Evolutionary conservation across 345 rosid species (phyloP).

Genomic region (Eucalyptus guilfoylei): DNA sequence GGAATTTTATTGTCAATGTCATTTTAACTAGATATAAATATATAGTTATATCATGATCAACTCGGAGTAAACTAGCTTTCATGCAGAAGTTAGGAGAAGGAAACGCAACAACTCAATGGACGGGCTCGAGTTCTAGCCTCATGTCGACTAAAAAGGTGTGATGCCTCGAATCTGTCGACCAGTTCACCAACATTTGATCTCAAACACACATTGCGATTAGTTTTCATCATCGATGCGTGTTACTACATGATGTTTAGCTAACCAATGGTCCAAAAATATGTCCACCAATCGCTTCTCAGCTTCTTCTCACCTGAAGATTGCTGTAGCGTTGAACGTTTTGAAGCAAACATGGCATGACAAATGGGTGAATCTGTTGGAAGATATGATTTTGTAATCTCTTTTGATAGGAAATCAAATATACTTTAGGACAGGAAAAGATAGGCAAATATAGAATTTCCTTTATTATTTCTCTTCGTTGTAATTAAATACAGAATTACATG

Average conservation of each 20-base stretch:
- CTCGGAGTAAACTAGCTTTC: neutral
- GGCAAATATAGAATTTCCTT: too few species aligned
- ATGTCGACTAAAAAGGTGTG: neutral
- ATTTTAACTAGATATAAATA: neutral
- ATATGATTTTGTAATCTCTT: too few species aligned
- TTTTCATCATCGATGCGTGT: neutral
- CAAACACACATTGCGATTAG: neutral
- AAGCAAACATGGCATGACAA: conserved; percentile 79
- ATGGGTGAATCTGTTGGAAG: conserved; percentile 22
- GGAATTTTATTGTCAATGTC: neutral
- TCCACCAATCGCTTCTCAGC: neutral
- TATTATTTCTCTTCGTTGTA: too few species aligned
- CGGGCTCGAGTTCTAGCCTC: neutral
- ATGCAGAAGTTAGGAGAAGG: neutral
- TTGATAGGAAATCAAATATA: too few species aligned
- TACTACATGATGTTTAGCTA: neutral
- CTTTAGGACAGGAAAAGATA: too few species aligned
- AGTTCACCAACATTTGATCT: neutral
- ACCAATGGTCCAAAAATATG: neutral
- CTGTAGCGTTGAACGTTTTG: conserved; percentile 92
- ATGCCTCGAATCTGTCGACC: neutral
- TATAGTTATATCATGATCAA: neutral
- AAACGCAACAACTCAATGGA: neutral
- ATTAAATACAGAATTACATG: too few species aligned
- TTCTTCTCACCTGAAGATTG: conserved; percentile 58